Percentiles rank a stretch among this genome's conserved stretches.
These are phyloP conservation scores for Trichoderma afroharzianum DNA, from an alignment of 2,329 filamentous ascomycete genomes.

Conservation along the genomic window DNA sequence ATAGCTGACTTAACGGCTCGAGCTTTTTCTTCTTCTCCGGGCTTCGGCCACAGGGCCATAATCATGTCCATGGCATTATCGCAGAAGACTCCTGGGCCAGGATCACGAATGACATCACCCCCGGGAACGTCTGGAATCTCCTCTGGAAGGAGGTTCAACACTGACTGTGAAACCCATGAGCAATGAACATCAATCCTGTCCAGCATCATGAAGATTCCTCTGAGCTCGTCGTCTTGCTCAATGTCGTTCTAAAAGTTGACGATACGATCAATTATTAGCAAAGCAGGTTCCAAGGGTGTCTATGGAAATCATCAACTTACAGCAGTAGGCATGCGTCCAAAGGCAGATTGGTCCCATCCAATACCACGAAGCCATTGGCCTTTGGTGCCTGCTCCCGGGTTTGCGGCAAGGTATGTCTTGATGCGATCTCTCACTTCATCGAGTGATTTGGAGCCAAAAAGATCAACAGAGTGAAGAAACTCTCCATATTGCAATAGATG, in stretches of 20 bases:
- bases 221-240: conserved; percentile 48
- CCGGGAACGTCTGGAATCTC: conserved; percentile 54
- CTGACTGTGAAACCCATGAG: conserved; percentile 63
- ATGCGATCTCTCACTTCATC: conserved; percentile 53
- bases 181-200: conserved; percentile 69
- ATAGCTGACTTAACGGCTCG: conserved; percentile 58
- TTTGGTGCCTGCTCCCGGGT: conserved; percentile 50
- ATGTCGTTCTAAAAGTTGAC: conserved; percentile 46
- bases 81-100: conserved; percentile 66
- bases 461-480: conserved; percentile 61
- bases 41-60: conserved; percentile 53
- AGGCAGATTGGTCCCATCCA: conserved; percentile 67
- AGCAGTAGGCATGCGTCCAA: conserved; percentile 63
- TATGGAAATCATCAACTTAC: conserved; percentile 36
- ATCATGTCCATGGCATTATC: conserved; percentile 69
- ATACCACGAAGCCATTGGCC: conserved; percentile 63
- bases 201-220: conserved; percentile 61
- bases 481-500: conserved; percentile 65
- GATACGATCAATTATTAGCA: not conserved
- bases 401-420: conserved; percentile 45
- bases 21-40: conserved; percentile 49
- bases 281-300: not conserved
- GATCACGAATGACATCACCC: conserved; percentile 59
- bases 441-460: conserved; percentile 57
- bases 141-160: conserved; percentile 57